A percentile compares a stretch with the other conserved stretches of the same genome.
These are phyloP conservation scores for Rubia tinctorum DNA, from an alignment of 305 asterid genomes.

Conservation along the genomic window DNA sequence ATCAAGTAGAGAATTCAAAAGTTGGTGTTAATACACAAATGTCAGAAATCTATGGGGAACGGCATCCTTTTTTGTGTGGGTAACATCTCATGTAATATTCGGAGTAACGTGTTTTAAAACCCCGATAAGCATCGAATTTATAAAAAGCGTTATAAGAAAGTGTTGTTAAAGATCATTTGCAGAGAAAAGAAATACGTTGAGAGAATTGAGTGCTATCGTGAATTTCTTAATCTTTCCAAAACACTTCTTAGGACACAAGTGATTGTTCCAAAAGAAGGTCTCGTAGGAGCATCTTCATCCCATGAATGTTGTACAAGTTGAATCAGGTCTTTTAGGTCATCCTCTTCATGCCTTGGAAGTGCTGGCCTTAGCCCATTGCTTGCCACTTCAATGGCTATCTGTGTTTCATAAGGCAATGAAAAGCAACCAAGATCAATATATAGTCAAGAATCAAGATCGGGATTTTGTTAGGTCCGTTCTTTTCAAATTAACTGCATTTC, in stretches of 20 bases:
- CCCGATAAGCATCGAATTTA: not conserved
- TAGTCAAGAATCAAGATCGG: not conserved
- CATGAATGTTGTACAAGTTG: slow-evolving; percentile 47
- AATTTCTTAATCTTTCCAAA: slow-evolving; percentile 12
- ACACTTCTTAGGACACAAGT: slow-evolving; percentile 41
- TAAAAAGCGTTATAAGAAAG: not conserved
- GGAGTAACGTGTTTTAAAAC: not conserved
- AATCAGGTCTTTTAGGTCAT: slow-evolving; percentile 29
- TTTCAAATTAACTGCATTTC: no score
- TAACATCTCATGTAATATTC: not conserved
- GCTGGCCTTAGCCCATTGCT: slow-evolving; percentile 60
- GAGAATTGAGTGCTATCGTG: not conserved
- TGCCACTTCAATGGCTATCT: slow-evolving; percentile 79
- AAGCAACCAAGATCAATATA: not conserved
- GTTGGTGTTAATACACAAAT: no score
- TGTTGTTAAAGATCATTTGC: no score
- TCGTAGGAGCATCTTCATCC: slow-evolving; percentile 49
- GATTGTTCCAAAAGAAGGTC: slow-evolving; percentile 54
- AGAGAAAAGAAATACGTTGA: no score
- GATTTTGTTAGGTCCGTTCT: no score
- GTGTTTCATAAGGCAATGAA: slow-evolving; percentile 15
- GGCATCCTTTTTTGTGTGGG: not conserved
- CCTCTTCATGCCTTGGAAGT: slow-evolving; percentile 30
- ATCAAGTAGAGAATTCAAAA: not conserved
- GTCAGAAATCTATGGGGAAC: no score